These are phyloP conservation scores for Nymphaea thermarum DNA, from an alignment of 164 flowering plant genomes.

Conservation along the genomic window DNA sequence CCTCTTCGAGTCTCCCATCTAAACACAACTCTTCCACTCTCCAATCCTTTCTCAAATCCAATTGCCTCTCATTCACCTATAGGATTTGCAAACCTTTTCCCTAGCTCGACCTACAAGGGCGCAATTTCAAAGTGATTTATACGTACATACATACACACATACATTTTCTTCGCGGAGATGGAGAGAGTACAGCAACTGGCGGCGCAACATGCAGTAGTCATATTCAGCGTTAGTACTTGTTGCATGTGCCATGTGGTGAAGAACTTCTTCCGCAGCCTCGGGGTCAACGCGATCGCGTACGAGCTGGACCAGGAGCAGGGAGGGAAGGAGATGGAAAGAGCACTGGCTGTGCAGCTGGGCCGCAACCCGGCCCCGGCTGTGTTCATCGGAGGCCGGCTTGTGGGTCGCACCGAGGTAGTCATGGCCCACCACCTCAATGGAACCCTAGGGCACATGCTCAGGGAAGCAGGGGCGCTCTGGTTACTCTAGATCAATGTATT, in stretches of 20 bases:
- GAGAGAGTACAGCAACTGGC: conserved; percentile 7
- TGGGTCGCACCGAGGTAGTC: conserved; percentile 17
- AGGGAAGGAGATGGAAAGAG: conserved; percentile 18
- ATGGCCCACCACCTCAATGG: conserved; percentile 23
- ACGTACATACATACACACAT: no score
- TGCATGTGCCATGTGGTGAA: conserved; percentile 25
- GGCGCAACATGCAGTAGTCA: conserved; percentile 16
- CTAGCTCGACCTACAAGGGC: no score
- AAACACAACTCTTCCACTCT: no score
- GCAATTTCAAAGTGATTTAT: no score
- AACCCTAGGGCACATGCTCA: conserved; percentile 18
- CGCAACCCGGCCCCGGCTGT: conserved; percentile 16
- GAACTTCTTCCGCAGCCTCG: conserved; percentile 16
- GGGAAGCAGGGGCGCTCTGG: neutral
- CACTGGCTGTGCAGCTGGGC: conserved; percentile 12
- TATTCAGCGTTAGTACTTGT: conserved; percentile 24
- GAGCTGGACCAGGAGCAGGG: conserved; percentile 15
- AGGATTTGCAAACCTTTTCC: no score
- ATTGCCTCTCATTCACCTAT: no score
- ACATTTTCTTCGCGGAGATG: neutral
- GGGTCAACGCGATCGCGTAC: conserved; percentile 17
- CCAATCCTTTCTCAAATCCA: no score
- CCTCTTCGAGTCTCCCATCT: no score
- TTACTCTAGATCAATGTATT: neutral
- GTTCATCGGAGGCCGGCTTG: conserved; percentile 15